phyloP scores from a whole-genome alignment of 2,329 filamentous ascomycete species.

The Penicillium brevicompactum region DNA sequence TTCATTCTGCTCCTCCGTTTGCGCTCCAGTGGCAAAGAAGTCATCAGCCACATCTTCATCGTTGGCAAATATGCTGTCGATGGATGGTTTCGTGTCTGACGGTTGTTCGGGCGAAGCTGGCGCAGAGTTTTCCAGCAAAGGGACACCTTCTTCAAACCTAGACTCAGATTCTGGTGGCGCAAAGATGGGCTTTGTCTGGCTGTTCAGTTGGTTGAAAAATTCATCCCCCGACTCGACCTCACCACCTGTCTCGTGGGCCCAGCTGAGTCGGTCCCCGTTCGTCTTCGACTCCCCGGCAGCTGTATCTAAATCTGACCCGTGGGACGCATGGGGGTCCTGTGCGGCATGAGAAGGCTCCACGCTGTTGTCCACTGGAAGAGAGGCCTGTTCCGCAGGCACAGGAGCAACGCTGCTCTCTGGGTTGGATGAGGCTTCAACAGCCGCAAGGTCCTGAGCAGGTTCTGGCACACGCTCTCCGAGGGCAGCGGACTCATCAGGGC shows the following conservation, averaged over 20 bases:
- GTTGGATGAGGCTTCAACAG: too few relatives aligned
- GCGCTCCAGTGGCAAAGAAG: conserved; percentile 36
- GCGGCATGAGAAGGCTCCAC: neutral
- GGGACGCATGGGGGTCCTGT: conserved; percentile 3
- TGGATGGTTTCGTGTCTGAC: conserved; percentile 25
- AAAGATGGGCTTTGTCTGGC: conserved; percentile 43
- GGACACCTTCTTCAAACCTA: conserved; percentile 71
- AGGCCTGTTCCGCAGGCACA: too few relatives aligned
- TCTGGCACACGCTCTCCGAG: neutral
- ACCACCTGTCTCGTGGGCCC: conserved; percentile 53
- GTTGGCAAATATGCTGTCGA: conserved; percentile 41
- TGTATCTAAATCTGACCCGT: conserved; percentile 1
- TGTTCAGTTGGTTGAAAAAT: conserved; percentile 61
- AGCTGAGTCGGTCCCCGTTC: conserved; percentile 27
- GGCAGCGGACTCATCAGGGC: neutral
- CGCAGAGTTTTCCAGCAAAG: conserved; percentile 54
- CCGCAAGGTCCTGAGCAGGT: too few relatives aligned
- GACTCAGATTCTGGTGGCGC: conserved; percentile 51
- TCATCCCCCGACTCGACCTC: conserved; percentile 54
- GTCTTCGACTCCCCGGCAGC: conserved; percentile 15
- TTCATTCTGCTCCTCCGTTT: neutral
- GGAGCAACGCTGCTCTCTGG: too few relatives aligned
- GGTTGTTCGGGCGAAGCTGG: conserved; percentile 28
- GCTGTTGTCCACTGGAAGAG: neutral
- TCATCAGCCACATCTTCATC: conserved; percentile 39